A percentile compares a stretch with the other conserved stretches of the same genome.
Conservation (phyloP, 2,329 filamentous ascomycete genomes). For the Penicillium sp. region DNA sequence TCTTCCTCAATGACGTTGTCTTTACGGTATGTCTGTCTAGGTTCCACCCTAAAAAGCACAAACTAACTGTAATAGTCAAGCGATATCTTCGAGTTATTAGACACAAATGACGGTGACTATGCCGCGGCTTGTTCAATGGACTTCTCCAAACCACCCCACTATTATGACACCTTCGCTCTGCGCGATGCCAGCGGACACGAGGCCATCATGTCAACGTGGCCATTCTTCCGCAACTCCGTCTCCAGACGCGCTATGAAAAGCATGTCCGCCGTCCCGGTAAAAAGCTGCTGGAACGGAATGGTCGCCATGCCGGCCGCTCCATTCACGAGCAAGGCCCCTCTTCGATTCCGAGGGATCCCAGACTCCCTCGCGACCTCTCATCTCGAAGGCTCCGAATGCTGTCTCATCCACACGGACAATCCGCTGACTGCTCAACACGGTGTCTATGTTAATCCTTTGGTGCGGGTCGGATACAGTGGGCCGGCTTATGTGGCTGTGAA, state of each 20-base stretch:
- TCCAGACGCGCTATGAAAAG: constrained; percentile 57
- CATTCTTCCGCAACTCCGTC: constrained; percentile 54
- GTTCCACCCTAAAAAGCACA: not conserved
- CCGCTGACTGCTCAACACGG: constrained; percentile 30
- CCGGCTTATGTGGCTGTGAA: constrained; percentile 26
- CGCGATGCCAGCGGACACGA: constrained; percentile 65
- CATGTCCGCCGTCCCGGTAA: constrained; percentile 56
- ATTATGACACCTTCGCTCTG: constrained; percentile 73
- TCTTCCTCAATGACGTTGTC: constrained; percentile 56
- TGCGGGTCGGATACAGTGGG: constrained; percentile 39
- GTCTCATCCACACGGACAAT: constrained; percentile 53
- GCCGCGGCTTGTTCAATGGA: constrained; percentile 70
- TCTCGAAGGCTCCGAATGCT: constrained; percentile 76
- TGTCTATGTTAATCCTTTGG: constrained; percentile 41
- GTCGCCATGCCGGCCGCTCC: constrained; percentile 27
- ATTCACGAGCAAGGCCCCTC: constrained; percentile 28
- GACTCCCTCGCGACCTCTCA: constrained; percentile 56
- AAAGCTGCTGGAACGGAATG: constrained; percentile 69
- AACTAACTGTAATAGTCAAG: constrained; percentile 34
- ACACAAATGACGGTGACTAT: constrained; percentile 59
- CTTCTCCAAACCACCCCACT: constrained; percentile 64
- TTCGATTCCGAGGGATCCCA: constrained; percentile 63
- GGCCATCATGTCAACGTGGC: constrained; percentile 64
- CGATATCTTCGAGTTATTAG: constrained; percentile 57
- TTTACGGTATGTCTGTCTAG: constrained; percentile 37